Evolutionary conservation across 495 filamentous ascomycete genomes (phyloP).

Genomic region (Penicillium goetzii): DNA sequence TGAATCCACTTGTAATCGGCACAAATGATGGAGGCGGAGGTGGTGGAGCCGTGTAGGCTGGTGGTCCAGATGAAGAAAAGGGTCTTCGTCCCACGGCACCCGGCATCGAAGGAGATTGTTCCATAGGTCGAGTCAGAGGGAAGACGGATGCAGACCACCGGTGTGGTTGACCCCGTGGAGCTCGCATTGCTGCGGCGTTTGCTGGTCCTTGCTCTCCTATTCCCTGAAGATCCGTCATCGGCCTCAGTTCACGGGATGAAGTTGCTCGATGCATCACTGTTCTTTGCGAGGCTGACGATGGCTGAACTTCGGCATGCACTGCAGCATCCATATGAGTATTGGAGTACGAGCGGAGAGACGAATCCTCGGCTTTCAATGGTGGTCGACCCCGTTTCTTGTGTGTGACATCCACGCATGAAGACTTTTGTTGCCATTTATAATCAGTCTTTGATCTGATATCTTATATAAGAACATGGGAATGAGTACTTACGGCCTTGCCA

Average conservation of each 20-base stretch:
- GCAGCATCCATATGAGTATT: conserved; percentile 36
- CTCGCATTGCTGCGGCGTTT: conserved; percentile 29
- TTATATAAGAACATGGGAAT: neutral
- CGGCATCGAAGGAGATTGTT: conserved; percentile 35
- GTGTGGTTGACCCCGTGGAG: conserved; percentile 34
- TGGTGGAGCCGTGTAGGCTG: conserved; percentile 31
- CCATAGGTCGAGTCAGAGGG: conserved; percentile 40
- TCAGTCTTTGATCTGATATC: neutral
- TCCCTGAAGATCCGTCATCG: conserved; percentile 49
- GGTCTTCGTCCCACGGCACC: conserved; percentile 37
- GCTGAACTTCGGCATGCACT: conserved; percentile 35
- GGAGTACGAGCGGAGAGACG: conserved; percentile 43
- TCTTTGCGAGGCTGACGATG: conserved; percentile 30
- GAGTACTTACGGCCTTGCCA: conserved; percentile 64
- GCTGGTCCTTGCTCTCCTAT: conserved; percentile 28
- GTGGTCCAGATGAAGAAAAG: conserved; percentile 45
- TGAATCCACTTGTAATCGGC: conserved; percentile 35
- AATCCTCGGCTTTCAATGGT: conserved; percentile 82
- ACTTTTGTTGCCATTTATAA: conserved; percentile 47
- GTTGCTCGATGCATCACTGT: conserved; percentile 43
- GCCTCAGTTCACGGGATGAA: conserved; percentile 49
- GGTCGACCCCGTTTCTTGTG: conserved; percentile 96
- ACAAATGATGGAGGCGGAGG: conserved; percentile 38
- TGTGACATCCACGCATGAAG: conserved; percentile 90
- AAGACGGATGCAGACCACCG: conserved; percentile 46